These are phyloP conservation scores for Fusarium zealandicum DNA, from an alignment of 2,329 filamentous ascomycete species.

Conservation along the genomic window DNA sequence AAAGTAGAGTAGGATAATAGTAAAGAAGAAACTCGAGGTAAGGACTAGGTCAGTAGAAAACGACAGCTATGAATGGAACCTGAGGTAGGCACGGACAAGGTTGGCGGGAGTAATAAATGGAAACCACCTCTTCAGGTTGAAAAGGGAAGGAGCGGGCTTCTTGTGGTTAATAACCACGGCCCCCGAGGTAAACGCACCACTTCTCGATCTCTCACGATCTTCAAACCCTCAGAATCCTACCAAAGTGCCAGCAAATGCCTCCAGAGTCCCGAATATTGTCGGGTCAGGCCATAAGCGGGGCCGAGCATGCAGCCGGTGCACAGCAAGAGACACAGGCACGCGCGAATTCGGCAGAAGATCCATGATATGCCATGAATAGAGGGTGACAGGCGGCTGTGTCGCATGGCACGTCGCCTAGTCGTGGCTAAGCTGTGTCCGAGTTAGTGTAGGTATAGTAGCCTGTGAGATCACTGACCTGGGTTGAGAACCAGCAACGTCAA, in stretches of 20 bases:
- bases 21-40: background rate
- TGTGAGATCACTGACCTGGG: conserved; percentile 4
- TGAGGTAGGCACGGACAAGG: background rate
- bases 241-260: conserved; percentile 12
- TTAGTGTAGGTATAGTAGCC: background rate
- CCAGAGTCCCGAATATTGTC: conserved; percentile 37
- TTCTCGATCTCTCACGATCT: conserved; percentile 27
- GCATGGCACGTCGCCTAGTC: background rate
- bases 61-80: background rate
- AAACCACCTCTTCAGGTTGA: background rate
- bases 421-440: background rate
- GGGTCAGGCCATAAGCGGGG: conserved; percentile 38
- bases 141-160: conserved; percentile 11
- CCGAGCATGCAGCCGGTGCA: conserved; percentile 10
- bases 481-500: background rate
- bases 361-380: background rate
- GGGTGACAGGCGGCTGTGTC: background rate
- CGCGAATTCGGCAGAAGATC: background rate
- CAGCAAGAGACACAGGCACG: conserved; percentile 3
- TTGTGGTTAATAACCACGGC: conserved; percentile 19
- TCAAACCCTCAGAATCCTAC: conserved; percentile 7
- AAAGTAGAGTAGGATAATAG: background rate
- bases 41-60: background rate
- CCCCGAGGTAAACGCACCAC: conserved; percentile 1
- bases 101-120: conserved; percentile 1